phyloP scores from a whole-genome alignment of 805 yeast species.

The Yarrowia osloensis region DNA sequence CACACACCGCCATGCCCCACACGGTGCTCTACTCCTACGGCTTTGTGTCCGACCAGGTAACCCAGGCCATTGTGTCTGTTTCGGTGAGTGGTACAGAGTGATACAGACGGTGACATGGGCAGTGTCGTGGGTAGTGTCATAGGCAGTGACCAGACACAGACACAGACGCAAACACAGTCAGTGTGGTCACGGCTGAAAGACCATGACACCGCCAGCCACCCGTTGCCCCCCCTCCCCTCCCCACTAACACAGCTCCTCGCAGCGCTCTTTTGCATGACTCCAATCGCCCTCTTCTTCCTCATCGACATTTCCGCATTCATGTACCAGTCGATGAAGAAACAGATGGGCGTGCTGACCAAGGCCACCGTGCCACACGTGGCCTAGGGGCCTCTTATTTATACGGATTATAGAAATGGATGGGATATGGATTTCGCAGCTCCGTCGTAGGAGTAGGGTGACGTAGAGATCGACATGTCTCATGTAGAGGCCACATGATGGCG shows the following conservation, averaged over 20 bases:
- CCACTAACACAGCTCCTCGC: slow-evolving; percentile 27
- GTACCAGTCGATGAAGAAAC: slow-evolving; percentile 29
- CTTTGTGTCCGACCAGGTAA: slow-evolving; percentile 19
- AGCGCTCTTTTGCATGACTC: slow-evolving; percentile 28
- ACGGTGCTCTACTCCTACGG: slow-evolving; percentile 26
- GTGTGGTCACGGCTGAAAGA: too few species aligned
- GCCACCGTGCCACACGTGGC: slow-evolving; percentile 22
- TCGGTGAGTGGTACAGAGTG: slow-evolving; percentile 16
- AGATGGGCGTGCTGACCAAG: slow-evolving; percentile 23
- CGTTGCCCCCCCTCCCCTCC: too few species aligned
- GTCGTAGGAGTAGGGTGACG: too few species aligned
- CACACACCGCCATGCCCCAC: neutral
- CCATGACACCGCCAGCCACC: too few species aligned
- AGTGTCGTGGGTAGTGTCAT: too few species aligned
- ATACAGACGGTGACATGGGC: neutral
- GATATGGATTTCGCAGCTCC: neutral
- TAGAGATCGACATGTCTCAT: neutral
- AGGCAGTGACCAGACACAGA: too few species aligned
- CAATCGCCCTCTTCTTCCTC: slow-evolving; percentile 18
- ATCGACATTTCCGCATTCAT: slow-evolving; percentile 28
- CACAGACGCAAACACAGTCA: too few species aligned
- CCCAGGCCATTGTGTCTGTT: slow-evolving; percentile 27
- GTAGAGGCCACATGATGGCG: neutral
- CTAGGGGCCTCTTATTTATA: neutral
- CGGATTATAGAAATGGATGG: slow-evolving; percentile 19